Conservation (phyloP, 306 rosid genomes). For the Fagus sylvatica region DNA sequence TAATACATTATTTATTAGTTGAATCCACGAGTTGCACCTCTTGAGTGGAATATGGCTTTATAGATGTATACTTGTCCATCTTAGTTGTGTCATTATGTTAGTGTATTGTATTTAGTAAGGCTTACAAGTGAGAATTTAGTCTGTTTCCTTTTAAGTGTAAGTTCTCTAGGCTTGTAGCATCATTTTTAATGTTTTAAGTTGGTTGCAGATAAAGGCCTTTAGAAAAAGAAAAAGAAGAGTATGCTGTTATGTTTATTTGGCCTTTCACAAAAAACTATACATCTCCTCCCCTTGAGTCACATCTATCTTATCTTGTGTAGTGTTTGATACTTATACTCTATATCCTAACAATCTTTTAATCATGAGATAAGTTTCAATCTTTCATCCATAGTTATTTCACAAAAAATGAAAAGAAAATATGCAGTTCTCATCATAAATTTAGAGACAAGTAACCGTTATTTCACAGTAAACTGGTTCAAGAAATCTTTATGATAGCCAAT, state of each 20-base stretch:
- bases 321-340: background rate
- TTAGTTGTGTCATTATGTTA: too few relatives aligned
- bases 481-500: constrained; percentile 28
- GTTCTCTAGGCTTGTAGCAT: too few relatives aligned
- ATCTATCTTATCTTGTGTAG: background rate
- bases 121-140: too few relatives aligned
- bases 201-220: background rate
- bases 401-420: background rate
- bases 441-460: background rate
- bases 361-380: background rate
- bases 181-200: too few relatives aligned
- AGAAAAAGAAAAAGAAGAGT: constrained; percentile 1
- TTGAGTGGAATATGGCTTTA: background rate
- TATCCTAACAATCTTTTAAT: background rate
- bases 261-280: background rate
- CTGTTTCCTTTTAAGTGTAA: too few relatives aligned
- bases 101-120: too few relatives aligned
- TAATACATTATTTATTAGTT: background rate
- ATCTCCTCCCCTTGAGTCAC: background rate
- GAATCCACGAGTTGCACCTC: background rate
- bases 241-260: background rate
- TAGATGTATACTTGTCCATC: too few relatives aligned
- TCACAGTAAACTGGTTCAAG: background rate
- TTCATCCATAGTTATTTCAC: background rate
- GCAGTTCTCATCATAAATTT: background rate